Base-by-base conservation (phyloP, 2,329 filamentous ascomycete genomes). In the Plectosphaerella plurivora region DNA sequence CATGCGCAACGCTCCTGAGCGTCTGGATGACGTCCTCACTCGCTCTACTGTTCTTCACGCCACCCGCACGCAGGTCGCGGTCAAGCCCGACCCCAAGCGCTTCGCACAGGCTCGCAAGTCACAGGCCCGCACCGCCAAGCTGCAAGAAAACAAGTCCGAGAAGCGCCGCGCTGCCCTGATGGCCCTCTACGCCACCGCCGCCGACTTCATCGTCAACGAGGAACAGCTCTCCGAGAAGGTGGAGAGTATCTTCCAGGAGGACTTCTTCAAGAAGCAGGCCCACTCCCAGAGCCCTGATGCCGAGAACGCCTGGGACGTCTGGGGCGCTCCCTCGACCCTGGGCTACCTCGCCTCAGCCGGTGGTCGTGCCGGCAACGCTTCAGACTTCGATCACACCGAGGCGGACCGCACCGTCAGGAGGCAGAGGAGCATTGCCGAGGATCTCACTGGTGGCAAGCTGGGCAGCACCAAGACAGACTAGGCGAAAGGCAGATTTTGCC, bases 151-250 rank as follows among this genome's bases (percentile, higher is more conserved):
- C 50, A 84, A 84, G 65, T 74, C 77, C 44, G 77, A 84, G 53
- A 76, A 78, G 50, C 82, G 88, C 49, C 78, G 82, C 55, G 83
- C 93, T 59, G 81, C 86, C 15, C 73, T 99, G 28, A 90, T 96
- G 70, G 85, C 89, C 53, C 80, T 99, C 12, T 99, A 99, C 72
- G 88, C 94, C 73, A 88, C 91, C 61, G 91, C 94, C 5, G 82
- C 88, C 24, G 76, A 83, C 39, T 99, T 97, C 72, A 97, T 99
- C 65, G 86, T 91, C 16, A 86, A 81, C 22, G 91, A 96, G 67
- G 73, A 79, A 49, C 87, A 96, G 67, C 80, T 99, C 35, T 81
- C 88, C 60, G 75, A 76, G 15, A 81, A 84, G 58, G 86, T 97
- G 52, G 87, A 95, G 20, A 73, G 78, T 57, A 77, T 87, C n/a